Evolutionary conservation across 75 land plant species (phyloP).

Genomic region (Chamaecyparis obtusa): DNA sequence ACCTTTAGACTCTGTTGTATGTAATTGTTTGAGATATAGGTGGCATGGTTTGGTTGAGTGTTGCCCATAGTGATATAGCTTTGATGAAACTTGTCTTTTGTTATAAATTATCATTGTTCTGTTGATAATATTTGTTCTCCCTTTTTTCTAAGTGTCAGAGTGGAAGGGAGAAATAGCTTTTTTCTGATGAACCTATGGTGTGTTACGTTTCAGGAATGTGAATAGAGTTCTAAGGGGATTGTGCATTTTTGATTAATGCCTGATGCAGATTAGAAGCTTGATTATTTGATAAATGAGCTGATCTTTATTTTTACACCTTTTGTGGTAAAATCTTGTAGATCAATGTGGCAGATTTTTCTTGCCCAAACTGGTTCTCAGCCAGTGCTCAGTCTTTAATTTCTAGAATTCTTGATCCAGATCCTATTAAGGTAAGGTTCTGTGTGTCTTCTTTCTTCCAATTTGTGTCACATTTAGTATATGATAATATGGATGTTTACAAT

Average conservation of each 20-base stretch:
- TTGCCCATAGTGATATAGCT: background rate
- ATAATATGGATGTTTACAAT: background rate
- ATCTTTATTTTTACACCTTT: background rate
- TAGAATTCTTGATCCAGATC: constrained; percentile 88
- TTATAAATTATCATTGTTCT: background rate
- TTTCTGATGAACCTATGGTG: background rate
- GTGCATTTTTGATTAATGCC: background rate
- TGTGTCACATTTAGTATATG: background rate
- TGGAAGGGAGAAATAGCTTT: background rate
- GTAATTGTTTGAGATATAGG: background rate
- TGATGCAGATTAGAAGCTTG: background rate
- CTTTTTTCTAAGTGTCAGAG: background rate
- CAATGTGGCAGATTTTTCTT: constrained; percentile 81
- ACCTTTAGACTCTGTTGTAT: background rate
- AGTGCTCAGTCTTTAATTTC: constrained; percentile 66
- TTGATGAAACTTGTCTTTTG: background rate
- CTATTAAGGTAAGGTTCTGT: constrained; percentile 59
- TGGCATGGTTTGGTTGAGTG: background rate
- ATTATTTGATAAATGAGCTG: background rate
- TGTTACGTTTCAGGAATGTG: background rate
- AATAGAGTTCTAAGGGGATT: background rate
- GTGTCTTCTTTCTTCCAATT: background rate
- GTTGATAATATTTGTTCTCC: background rate
- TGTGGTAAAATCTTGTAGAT: constrained; percentile 48
- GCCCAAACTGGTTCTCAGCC: constrained; percentile 94